These are phyloP conservation scores for Phytophthora litchii DNA, from an alignment of 352 stramenopile genomes.

Conservation along the genomic window DNA sequence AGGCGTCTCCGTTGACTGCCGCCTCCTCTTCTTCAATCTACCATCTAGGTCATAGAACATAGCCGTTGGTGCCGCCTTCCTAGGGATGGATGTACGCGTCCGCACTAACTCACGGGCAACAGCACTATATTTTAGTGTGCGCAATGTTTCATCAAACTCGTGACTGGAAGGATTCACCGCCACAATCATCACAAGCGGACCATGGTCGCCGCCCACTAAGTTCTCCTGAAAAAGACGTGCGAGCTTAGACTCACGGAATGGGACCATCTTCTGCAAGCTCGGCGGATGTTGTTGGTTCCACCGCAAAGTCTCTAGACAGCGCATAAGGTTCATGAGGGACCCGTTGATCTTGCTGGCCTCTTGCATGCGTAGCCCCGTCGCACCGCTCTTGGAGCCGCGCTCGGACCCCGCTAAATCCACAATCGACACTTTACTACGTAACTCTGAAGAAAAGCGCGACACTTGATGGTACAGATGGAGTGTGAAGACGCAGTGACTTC, in stretches of 20 bases:
- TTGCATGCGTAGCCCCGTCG: slow-evolving; percentile 91
- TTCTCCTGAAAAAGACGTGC: slow-evolving; percentile 96
- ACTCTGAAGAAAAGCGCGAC: slow-evolving; percentile 19
- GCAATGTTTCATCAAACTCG: slow-evolving; percentile 97
- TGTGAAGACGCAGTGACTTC: slow-evolving; percentile 92
- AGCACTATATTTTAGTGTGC: slow-evolving; percentile 94
- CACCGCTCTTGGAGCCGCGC: slow-evolving; percentile 74
- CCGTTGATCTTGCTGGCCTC: slow-evolving; percentile 99
- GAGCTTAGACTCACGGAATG: slow-evolving; percentile 97
- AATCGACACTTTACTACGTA: slow-evolving; percentile 87
- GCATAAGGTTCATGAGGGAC: slow-evolving; percentile 98
- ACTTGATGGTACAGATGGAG: slow-evolving; percentile 69
- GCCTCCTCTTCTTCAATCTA: slow-evolving; percentile 49
- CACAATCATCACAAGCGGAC: slow-evolving; percentile 96
- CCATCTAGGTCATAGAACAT: slow-evolving; percentile 63
- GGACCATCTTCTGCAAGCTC: slow-evolving; percentile 91
- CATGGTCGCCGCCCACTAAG: slow-evolving; percentile 82
- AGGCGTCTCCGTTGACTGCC: slow-evolving; percentile 28
- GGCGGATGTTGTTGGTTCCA: slow-evolving; percentile 88
- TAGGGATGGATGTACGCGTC: slow-evolving; percentile 37
- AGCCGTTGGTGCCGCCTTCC: slow-evolving; percentile 37
- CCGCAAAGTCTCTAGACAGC: slow-evolving; percentile 94
- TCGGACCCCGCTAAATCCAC: slow-evolving; percentile 94
- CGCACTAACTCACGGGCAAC: slow-evolving; percentile 92
- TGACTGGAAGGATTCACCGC: slow-evolving; percentile 93